Evolutionary conservation across 2,329 filamentous ascomycete species (phyloP).

Genomic region (Colletotrichum sidae): DNA sequence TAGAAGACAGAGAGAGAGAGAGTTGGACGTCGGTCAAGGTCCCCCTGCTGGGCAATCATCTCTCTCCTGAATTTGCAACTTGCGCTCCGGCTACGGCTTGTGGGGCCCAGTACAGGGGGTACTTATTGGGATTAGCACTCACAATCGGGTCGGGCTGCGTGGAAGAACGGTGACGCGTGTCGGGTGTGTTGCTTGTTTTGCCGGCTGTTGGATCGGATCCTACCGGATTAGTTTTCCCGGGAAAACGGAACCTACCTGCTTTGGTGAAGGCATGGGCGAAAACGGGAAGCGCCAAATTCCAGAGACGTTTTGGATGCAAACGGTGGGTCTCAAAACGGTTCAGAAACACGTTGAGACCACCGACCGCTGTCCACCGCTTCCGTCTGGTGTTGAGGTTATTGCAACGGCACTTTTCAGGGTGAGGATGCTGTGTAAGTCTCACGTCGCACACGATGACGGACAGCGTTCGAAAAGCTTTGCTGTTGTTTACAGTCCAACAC

Average conservation of each 20-base stretch:
- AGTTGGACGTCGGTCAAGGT: neutral
- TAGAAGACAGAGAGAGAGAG: slow-evolving; percentile 21
- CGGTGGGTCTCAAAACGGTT: slow-evolving; percentile 12
- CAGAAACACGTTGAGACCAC: neutral
- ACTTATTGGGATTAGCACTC: slow-evolving; percentile 14
- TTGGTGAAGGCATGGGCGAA: slow-evolving; percentile 6
- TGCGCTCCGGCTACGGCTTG: slow-evolving; percentile 20
- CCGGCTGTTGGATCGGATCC: slow-evolving; percentile 29
- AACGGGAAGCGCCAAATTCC: slow-evolving; percentile 16
- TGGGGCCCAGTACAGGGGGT: slow-evolving; percentile 22
- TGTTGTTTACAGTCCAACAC: neutral
- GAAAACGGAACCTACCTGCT: slow-evolving; percentile 10
- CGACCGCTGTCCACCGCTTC: slow-evolving; percentile 7
- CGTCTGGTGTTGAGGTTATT: neutral
- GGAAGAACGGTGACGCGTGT: neutral
- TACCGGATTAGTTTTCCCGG: slow-evolving; percentile 24
- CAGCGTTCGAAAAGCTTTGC: neutral
- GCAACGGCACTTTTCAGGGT: slow-evolving; percentile 3
- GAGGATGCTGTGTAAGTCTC: no score
- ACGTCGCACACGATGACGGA: neutral
- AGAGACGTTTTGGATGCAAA: slow-evolving; percentile 11
- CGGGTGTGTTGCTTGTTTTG: slow-evolving; percentile 6
- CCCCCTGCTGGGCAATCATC: slow-evolving; percentile 4
- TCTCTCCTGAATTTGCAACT: slow-evolving; percentile 19
- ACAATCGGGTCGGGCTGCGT: neutral